Conservation (phyloP, 2,329 filamentous ascomycete genomes). For the Pestalotiopsis sp. region DNA sequence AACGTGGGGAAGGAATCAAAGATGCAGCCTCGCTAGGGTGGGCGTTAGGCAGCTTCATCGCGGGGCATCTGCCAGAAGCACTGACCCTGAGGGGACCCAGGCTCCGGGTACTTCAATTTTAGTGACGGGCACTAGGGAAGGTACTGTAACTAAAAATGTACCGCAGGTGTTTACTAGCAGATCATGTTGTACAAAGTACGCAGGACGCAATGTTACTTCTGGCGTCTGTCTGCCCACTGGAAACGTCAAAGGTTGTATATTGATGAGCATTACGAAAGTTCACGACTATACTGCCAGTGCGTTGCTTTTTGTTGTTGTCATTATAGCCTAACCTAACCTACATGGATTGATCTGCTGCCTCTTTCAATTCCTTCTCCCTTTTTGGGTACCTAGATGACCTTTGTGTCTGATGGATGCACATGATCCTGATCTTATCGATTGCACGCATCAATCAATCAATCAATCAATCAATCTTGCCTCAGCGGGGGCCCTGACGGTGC, state of each 20-base stretch:
- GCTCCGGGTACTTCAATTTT: neutral
- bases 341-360: too few species aligned
- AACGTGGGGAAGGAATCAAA: conserved; percentile 3
- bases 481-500: neutral
- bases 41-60: neutral
- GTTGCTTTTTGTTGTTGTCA: too few species aligned
- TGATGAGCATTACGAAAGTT: too few species aligned
- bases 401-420: neutral
- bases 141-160: neutral
- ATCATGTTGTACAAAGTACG: neutral
- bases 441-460: too few species aligned
- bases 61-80: neutral
- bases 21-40: conserved; percentile 1
- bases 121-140: neutral
- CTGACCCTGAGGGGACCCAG: neutral
- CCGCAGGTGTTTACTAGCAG: neutral
- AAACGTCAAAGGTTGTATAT: too few species aligned
- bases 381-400: neutral
- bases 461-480: too few species aligned
- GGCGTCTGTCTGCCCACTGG: neutral
- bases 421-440: too few species aligned
- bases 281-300: too few species aligned
- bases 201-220: neutral
- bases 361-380: too few species aligned
- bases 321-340: too few species aligned